phyloP scores from a whole-genome alignment of 2,329 filamentous ascomycete species.

The Ceratocystis destructans region DNA sequence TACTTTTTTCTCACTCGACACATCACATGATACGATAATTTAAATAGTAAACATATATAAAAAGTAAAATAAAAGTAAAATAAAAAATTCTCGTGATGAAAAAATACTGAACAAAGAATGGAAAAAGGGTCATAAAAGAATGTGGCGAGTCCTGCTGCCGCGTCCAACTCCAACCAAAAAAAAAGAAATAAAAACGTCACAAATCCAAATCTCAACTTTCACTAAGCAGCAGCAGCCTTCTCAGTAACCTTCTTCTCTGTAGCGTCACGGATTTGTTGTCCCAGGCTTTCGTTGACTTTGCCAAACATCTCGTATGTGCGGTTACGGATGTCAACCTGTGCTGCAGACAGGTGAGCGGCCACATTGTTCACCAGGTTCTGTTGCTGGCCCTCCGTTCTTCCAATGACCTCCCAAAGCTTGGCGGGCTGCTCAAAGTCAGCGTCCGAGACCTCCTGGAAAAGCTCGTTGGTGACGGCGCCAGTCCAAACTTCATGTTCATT shows the following conservation, averaged over 20 bases:
- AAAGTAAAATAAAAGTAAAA: background rate
- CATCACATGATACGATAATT: too few species aligned
- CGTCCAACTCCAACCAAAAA: background rate
- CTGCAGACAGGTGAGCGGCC: slow-evolving; percentile 40
- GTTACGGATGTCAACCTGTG: slow-evolving; percentile 40
- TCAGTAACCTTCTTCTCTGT: slow-evolving; percentile 10
- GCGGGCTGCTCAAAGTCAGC: slow-evolving; percentile 39
- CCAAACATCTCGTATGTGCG: slow-evolving; percentile 49
- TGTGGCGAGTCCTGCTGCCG: background rate
- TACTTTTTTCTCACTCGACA: too few species aligned
- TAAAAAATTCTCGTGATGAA: background rate
- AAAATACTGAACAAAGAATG: background rate
- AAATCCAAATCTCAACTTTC: background rate
- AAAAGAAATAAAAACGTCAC: background rate
- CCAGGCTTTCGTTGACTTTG: slow-evolving; percentile 41
- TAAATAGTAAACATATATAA: background rate
- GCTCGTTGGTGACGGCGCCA: slow-evolving; percentile 31
- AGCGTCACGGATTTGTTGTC: slow-evolving; percentile 25
- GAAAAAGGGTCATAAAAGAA: slow-evolving; percentile 5
- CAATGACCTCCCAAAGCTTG: slow-evolving; percentile 37
- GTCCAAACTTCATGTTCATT: slow-evolving; percentile 36
- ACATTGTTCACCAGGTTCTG: slow-evolving; percentile 48
- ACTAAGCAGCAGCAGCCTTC: background rate
- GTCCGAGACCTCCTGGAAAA: slow-evolving; percentile 33
- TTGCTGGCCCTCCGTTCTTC: slow-evolving; percentile 41